Evolutionary conservation across 768 basidiomycete species (phyloP).

Genomic region (button mushroom (Agaricus bisporus)): DNA sequence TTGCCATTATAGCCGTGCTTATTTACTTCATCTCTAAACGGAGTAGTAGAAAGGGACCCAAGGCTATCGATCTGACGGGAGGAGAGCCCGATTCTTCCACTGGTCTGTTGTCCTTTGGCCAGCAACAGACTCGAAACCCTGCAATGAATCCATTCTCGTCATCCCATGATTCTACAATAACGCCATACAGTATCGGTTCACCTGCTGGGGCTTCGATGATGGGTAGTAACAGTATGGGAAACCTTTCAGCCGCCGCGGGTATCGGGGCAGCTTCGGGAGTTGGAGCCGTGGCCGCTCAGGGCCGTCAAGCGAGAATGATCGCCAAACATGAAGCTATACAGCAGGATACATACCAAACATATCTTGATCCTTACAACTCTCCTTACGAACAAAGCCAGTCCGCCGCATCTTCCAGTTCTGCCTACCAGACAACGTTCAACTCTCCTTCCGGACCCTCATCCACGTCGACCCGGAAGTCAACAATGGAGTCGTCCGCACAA

Average conservation of each 20-base stretch:
- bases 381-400: neutral
- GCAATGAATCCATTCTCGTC: neutral
- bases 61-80: conserved; percentile 11
- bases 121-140: conserved; percentile 3
- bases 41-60: conserved; percentile 4
- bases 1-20: conserved; percentile 8
- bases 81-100: neutral
- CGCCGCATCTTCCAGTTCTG: neutral
- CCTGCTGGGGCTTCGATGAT: neutral
- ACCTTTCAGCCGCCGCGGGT: neutral
- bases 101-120: conserved; percentile 8
- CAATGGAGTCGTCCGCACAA: neutral
- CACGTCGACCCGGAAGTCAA: neutral
- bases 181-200: neutral
- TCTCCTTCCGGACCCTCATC: neutral
- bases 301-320: neutral
- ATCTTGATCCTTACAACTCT: neutral
- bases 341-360: neutral
- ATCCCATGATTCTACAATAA: neutral
- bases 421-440: neutral
- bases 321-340: neutral
- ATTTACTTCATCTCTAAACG: conserved; percentile 13
- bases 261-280: neutral
- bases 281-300: conserved; percentile 1
- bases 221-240: neutral